These are phyloP conservation scores for Myrica gale DNA, from an alignment of 306 rosid genomes.

Conservation along the genomic window DNA sequence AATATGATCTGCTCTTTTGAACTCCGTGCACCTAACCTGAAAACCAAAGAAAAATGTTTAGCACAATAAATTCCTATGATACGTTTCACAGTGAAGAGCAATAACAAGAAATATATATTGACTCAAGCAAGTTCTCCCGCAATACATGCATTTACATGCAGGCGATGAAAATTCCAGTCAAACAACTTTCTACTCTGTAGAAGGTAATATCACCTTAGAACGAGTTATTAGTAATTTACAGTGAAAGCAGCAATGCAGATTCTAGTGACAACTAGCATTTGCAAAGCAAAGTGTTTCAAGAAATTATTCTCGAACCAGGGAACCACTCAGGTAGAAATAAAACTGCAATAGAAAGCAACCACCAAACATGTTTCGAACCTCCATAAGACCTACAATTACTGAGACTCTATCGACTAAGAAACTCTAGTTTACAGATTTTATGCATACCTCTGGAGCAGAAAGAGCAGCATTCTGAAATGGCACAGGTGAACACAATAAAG, in stretches of 20 bases:
- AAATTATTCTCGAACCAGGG: background rate
- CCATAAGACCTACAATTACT: background rate
- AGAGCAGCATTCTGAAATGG: constrained; percentile 82
- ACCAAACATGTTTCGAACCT: constrained; percentile 9
- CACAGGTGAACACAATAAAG: constrained; percentile 73
- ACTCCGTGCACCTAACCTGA: constrained; percentile 79
- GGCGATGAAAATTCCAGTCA: background rate
- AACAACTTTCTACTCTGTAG: background rate
- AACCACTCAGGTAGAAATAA: background rate
- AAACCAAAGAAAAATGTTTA: background rate
- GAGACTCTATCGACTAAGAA: background rate
- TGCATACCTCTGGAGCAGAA: constrained; percentile 75
- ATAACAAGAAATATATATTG: background rate
- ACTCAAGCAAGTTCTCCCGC: background rate
- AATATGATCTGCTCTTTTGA: constrained; percentile 53
- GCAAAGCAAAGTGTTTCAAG: background rate
- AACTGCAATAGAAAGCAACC: background rate
- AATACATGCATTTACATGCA: background rate
- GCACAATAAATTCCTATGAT: constrained; percentile 7
- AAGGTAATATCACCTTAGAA: background rate
- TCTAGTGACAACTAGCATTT: background rate
- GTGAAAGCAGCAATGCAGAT: background rate
- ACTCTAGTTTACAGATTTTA: background rate
- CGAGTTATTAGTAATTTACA: background rate
- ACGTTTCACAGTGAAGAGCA: constrained; percentile 14